These are phyloP conservation scores for Zopfochytrium polystomum DNA, from an alignment of 371 early-diverging fungal species.

Conservation along the genomic window DNA sequence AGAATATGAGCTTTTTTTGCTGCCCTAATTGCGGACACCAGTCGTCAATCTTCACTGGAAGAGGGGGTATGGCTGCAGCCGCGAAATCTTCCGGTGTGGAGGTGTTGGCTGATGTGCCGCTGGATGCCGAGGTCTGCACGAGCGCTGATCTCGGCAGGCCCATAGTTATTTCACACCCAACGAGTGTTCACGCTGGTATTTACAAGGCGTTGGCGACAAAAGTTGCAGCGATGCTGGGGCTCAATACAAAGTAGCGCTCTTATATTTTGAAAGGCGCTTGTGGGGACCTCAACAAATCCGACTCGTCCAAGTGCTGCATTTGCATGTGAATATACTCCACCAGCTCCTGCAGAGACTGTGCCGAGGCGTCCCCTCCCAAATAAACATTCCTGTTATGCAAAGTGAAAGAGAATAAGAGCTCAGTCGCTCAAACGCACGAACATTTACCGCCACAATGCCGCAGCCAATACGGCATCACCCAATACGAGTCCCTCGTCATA, in stretches of 20 bases:
- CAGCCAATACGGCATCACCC: slow-evolving; percentile 86
- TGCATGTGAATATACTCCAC: slow-evolving; percentile 65
- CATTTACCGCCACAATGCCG: slow-evolving; percentile 83
- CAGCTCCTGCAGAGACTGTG: slow-evolving; percentile 56
- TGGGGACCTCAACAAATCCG: slow-evolving; percentile 13
- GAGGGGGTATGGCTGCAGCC: slow-evolving; percentile 42
- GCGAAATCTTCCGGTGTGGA: slow-evolving; percentile 63
- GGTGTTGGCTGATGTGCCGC: slow-evolving; percentile 74
- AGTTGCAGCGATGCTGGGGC: too few species aligned
- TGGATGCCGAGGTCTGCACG: slow-evolving; percentile 70
- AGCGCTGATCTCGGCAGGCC: slow-evolving; percentile 76
- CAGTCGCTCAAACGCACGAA: not conserved
- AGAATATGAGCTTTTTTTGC: slow-evolving; percentile 84
- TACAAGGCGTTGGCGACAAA: slow-evolving; percentile 65
- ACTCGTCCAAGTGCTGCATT: slow-evolving; percentile 57
- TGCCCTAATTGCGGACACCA: slow-evolving; percentile 79
- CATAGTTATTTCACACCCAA: slow-evolving; percentile 65
- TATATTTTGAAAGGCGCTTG: too few species aligned
- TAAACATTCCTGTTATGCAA: slow-evolving; percentile 60
- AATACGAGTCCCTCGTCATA: slow-evolving; percentile 91
- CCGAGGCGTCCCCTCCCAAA: slow-evolving; percentile 56
- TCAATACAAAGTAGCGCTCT: too few species aligned
- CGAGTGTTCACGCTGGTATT: slow-evolving; percentile 57
- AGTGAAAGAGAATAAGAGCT: not conserved
- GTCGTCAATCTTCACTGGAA: slow-evolving; percentile 63